Evolutionary conservation across 106 monocot species (phyloP).

Genomic region (Dendrobium nobile): DNA sequence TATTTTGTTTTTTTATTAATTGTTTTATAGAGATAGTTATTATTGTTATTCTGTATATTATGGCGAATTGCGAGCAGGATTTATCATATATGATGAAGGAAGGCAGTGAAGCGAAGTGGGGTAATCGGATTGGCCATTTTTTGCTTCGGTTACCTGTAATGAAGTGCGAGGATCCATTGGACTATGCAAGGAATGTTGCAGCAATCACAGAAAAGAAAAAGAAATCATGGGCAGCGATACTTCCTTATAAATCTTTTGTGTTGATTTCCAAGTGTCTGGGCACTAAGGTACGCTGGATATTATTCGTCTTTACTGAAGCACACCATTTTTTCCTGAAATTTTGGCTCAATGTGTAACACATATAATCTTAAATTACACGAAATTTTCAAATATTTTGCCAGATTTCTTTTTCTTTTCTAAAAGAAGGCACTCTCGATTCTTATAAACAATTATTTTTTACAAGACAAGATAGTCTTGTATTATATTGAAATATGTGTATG

Average conservation of each 20-base stretch:
- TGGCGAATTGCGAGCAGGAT: constrained; percentile 15
- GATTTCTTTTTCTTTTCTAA: no score
- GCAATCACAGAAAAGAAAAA: constrained; percentile 47
- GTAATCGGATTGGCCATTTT: constrained; percentile 59
- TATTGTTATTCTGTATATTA: neutral
- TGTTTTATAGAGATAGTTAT: neutral
- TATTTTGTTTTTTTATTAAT: neutral
- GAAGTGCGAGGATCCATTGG: constrained; percentile 41
- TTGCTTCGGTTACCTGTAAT: constrained; percentile 15
- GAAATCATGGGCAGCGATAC: constrained; percentile 48
- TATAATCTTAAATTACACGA: no score
- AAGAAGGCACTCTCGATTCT: no score
- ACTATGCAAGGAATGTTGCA: constrained; percentile 48
- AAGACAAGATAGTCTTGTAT: no score
- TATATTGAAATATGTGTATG: no score
- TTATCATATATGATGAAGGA: constrained; percentile 61
- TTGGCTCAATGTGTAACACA: no score
- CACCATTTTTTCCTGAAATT: no score
- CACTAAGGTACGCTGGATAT: constrained; percentile 35
- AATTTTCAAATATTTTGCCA: no score
- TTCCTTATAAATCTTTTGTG: constrained; percentile 28
- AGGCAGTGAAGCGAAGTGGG: constrained; percentile 24
- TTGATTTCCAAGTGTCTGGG: constrained; percentile 50
- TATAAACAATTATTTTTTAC: no score
- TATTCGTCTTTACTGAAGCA: neutral